These are phyloP conservation scores for Rhododendron henanense DNA, from an alignment of 148 eudicot species.

Conservation along the genomic window DNA sequence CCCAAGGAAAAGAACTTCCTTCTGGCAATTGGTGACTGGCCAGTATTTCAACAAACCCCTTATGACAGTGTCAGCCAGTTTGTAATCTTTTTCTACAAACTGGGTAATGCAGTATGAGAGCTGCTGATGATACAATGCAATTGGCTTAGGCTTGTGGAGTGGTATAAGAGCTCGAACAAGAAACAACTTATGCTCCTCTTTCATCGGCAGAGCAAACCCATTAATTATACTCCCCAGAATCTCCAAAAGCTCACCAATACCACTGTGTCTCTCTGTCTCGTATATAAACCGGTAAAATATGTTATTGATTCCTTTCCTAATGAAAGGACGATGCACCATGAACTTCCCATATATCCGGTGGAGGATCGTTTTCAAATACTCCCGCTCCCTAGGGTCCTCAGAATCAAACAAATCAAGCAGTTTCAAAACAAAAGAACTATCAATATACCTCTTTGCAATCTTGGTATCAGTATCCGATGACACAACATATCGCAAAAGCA, in stretches of 20 bases:
- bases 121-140: constrained; percentile 57
- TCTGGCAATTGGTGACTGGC: constrained; percentile 68
- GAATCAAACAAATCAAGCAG: constrained; percentile 53
- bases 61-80: constrained; percentile 55
- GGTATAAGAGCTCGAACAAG: constrained; percentile 64
- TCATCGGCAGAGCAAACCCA: constrained; percentile 75
- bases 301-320: constrained; percentile 53
- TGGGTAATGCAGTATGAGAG: constrained; percentile 58
- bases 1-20: constrained; percentile 61
- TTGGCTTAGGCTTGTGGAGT: constrained; percentile 57
- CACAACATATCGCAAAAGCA: constrained; percentile 49
- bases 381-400: constrained; percentile 54
- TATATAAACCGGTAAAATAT: constrained; percentile 54
- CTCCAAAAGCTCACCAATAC: constrained; percentile 58
- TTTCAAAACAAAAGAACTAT: constrained; percentile 52
- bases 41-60: constrained; percentile 65
- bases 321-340: constrained; percentile 65
- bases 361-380: constrained; percentile 47
- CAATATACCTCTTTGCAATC: constrained; percentile 54
- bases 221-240: constrained; percentile 66
- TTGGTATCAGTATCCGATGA: constrained; percentile 55
- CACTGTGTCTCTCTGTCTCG: constrained; percentile 62
- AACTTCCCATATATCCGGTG: constrained; percentile 59
- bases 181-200: constrained; percentile 64
- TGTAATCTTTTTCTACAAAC: constrained; percentile 68